Conservation (phyloP, 2,329 filamentous ascomycete species). For the Nigrospora osmanthi region DNA sequence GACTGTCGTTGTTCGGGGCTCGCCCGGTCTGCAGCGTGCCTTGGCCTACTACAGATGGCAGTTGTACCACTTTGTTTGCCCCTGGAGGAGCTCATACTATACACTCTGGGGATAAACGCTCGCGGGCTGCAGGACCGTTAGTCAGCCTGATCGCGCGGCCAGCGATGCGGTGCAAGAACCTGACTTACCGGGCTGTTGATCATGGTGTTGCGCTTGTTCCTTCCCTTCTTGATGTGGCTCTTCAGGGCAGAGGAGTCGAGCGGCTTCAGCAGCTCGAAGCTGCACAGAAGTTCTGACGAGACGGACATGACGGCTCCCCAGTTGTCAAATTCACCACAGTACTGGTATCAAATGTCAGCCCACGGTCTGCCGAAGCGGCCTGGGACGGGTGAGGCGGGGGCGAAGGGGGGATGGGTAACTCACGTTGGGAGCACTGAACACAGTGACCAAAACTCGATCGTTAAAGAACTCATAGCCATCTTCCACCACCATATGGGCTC, state of each 20-base stretch:
- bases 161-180: background rate
- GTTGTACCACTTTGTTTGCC: background rate
- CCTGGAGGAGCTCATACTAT: slow-evolving; percentile 17
- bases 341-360: slow-evolving; percentile 43
- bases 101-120: slow-evolving; percentile 50
- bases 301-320: slow-evolving; percentile 99
- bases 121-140: slow-evolving; percentile 34
- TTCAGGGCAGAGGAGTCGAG: slow-evolving; percentile 93
- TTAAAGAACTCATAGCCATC: slow-evolving; percentile 99
- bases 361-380: too few species aligned
- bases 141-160: background rate
- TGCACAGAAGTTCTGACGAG: slow-evolving; percentile 85
- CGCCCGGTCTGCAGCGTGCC: too few species aligned
- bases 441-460: slow-evolving; percentile 87
- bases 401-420: slow-evolving; percentile 28
- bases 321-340: slow-evolving; percentile 98
- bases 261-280: slow-evolving; percentile 93
- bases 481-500: slow-evolving; percentile 98
- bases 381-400: too few species aligned
- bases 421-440: slow-evolving; percentile 96
- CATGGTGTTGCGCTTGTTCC: slow-evolving; percentile 90
- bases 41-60: too few species aligned
- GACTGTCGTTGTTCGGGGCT: too few species aligned
- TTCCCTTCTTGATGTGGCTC: slow-evolving; percentile 97
- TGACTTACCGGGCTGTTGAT: slow-evolving; percentile 86